A percentile compares a stretch with the other conserved stretches of the same genome.
Conservation (phyloP, 495 filamentous ascomycete genomes). For the Penicillium longicatenatum region DNA sequence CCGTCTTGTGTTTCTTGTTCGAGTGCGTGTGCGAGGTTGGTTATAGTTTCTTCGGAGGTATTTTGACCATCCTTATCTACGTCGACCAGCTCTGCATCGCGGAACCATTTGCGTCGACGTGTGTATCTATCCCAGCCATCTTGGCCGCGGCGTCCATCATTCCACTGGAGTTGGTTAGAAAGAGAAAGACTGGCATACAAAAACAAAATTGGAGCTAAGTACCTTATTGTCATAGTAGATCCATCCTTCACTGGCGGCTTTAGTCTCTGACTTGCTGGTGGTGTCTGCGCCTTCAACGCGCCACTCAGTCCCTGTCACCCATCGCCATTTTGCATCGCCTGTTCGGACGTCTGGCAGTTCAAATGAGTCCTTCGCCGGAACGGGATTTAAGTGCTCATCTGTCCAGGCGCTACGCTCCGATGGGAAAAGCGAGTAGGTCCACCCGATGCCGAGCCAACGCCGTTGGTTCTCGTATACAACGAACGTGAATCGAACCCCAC, state of each 20-base stretch:
- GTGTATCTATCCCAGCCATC: slow-evolving; percentile 98
- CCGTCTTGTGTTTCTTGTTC: slow-evolving; percentile 27
- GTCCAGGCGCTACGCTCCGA: slow-evolving; percentile 92
- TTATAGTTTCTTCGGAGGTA: slow-evolving; percentile 26
- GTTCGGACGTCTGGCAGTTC: slow-evolving; percentile 84
- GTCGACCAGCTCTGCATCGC: slow-evolving; percentile 94
- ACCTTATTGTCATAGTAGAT: slow-evolving; percentile 99
- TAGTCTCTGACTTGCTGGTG: slow-evolving; percentile 30
- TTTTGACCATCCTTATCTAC: slow-evolving; percentile 33
- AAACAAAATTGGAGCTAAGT: neutral
- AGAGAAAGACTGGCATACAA: neutral
- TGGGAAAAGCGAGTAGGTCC: slow-evolving; percentile 86
- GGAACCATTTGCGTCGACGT: slow-evolving; percentile 89
- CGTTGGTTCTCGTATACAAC: slow-evolving; percentile 96
- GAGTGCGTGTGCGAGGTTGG: slow-evolving; percentile 35
- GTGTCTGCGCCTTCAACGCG: slow-evolving; percentile 73
- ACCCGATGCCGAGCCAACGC: slow-evolving; percentile 91
- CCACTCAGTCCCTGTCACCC: slow-evolving; percentile 85
- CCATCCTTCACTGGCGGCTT: slow-evolving; percentile 76
- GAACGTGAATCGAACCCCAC: slow-evolving; percentile 92
- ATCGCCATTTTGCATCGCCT: slow-evolving; percentile 81
- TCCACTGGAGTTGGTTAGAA: slow-evolving; percentile 63
- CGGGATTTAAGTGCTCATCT: slow-evolving; percentile 87
- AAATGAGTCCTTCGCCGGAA: slow-evolving; percentile 78
- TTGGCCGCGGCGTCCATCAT: slow-evolving; percentile 81